Evolutionary conservation across 768 basidiomycete genomes (phyloP), one percentile per base, ranked within the genome.

Genomic region (Amanita muscaria): DNA sequence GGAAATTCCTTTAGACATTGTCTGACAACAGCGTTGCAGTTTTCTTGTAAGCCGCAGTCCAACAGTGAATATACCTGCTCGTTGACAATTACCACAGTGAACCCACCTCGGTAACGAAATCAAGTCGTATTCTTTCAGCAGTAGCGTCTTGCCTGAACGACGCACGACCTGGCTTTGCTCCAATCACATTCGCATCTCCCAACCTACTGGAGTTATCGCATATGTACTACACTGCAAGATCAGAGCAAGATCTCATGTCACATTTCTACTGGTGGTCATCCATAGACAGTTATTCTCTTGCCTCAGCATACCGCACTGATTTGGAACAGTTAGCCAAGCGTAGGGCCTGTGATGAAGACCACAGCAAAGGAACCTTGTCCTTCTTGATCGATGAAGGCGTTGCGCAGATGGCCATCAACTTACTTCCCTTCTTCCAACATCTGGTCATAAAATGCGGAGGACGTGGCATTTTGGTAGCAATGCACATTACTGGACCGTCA

Each of bases 51-150:
- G 80, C 65, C 15, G 38, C 11, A 42, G 21, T 14, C 11, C 15
- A n/a, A 33, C 2, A 16, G 7, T 37, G 25, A 15, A 21, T n/a
- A 16, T 8, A 16, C 8, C 10, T 23, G 25, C 37, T 34, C 40
- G 48, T 52, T 55, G 48, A 27, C 52, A 27, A 16, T 35, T 27
- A 4, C 34, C 48, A n/a, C 50, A 88, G 87, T 59, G 96, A 99
- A 62, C 94, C 96, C 1, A 98, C 96, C 1, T 96, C 92, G 0
- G 71, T 83, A n/a, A 64, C 73, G 35, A 98, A 98, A 64, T 81
- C 87, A 0, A 66, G 69, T 1, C 65, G 70, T 2, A 79, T 98
- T 47, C 57, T 96, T 4, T 73, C 79, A 0, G 79, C 87, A 1
- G 61, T 86, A 40, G 57, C 64, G 3, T 61, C 69, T 11, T 65